Evolutionary conservation across 805 yeast genomes (phyloP).

Genomic region (Metschnikowia dekortorum): DNA sequence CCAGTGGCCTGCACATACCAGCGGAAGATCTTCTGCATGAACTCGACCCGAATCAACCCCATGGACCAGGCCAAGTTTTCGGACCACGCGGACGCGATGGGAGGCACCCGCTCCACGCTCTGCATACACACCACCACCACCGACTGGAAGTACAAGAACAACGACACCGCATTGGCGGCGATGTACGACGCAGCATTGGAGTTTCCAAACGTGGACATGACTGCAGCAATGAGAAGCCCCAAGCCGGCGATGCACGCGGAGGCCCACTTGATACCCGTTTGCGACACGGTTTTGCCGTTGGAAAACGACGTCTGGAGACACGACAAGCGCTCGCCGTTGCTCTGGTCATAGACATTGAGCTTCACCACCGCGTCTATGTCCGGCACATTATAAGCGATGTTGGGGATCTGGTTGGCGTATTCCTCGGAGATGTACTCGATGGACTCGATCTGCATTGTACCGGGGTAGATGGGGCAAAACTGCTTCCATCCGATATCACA

Average conservation of each 20-base stretch:
- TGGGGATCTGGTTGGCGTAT: slow-evolving; percentile 63
- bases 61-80: slow-evolving; percentile 93
- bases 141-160: slow-evolving; percentile 84
- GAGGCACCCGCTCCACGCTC: slow-evolving; percentile 82
- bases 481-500: slow-evolving; percentile 75
- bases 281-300: slow-evolving; percentile 78
- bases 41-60: slow-evolving; percentile 74
- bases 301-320: slow-evolving; percentile 73
- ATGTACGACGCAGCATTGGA: slow-evolving; percentile 87
- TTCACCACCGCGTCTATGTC: slow-evolving; percentile 78
- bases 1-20: slow-evolving; percentile 90
- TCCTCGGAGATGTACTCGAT: slow-evolving; percentile 50
- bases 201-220: slow-evolving; percentile 80
- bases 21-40: slow-evolving; percentile 81
- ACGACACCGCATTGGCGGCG: slow-evolving; percentile 78
- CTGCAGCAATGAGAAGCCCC: slow-evolving; percentile 78
- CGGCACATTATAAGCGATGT: slow-evolving; percentile 81
- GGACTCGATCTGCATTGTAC: slow-evolving; percentile 71
- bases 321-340: slow-evolving; percentile 47
- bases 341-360: slow-evolving; percentile 43
- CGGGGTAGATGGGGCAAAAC: slow-evolving; percentile 86
- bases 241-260: slow-evolving; percentile 87
- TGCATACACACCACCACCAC: slow-evolving; percentile 82
- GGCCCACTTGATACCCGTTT: slow-evolving; percentile 75
- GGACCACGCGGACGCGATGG: slow-evolving; percentile 89